These are phyloP conservation scores for Nemania diffusa DNA, from an alignment of 2,329 filamentous ascomycete genomes.

Conservation along the genomic window DNA sequence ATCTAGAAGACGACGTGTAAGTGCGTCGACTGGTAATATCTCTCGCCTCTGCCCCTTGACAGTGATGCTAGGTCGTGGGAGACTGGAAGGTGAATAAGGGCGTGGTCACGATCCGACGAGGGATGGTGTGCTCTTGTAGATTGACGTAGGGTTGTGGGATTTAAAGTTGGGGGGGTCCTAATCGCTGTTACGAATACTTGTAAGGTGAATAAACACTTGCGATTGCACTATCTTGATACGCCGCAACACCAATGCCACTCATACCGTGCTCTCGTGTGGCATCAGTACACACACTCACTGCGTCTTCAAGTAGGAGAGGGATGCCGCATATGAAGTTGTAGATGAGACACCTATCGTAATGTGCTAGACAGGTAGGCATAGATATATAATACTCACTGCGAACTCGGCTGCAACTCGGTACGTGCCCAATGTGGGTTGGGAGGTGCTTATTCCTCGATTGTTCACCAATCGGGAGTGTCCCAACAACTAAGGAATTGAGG, in stretches of 20 bases:
- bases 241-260: neutral
- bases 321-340: neutral
- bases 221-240: conserved; percentile 18
- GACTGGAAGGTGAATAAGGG: neutral
- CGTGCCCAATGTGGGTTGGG: conserved; percentile 2
- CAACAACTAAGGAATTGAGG: conserved; percentile 16
- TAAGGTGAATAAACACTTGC: conserved; percentile 27
- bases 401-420: conserved; percentile 21
- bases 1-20: conserved; percentile 90
- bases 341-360: neutral
- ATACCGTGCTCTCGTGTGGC: neutral
- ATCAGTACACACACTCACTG: conserved; percentile 13
- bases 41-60: neutral
- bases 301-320: neutral
- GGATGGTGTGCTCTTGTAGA: conserved; percentile 4
- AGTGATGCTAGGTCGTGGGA: conserved; percentile 11
- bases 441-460: neutral
- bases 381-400: conserved; percentile 6
- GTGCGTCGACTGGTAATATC: conserved; percentile 57
- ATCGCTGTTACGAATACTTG: conserved; percentile 24
- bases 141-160: conserved; percentile 9
- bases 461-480: conserved; percentile 30
- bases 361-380: neutral
- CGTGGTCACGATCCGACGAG: neutral
- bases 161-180: conserved; percentile 9